Evolutionary conservation across 2,329 filamentous ascomycete genomes (phyloP).

Genomic region (Ceratocystis smalleyi): DNA sequence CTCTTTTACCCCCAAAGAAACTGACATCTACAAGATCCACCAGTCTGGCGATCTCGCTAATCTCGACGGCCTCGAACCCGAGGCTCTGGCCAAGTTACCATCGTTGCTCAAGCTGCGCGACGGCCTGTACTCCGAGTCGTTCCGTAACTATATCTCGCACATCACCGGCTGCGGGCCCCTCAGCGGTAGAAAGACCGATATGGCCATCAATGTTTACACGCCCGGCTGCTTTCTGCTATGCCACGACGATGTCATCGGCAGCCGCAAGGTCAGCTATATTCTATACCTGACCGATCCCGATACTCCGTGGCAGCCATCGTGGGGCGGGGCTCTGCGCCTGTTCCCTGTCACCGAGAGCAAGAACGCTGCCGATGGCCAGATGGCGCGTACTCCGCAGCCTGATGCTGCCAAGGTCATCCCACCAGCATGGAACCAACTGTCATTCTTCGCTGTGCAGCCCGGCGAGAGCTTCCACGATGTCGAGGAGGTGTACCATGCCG

Average conservation of each 20-base stretch:
- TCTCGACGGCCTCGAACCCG: constrained; percentile 80
- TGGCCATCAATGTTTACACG: constrained; percentile 98
- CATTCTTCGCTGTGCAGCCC: constrained; percentile 94
- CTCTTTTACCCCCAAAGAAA: constrained; percentile 94
- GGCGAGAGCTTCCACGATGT: constrained; percentile 99
- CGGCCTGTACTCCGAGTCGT: constrained; percentile 77
- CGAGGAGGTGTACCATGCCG: constrained; percentile 80
- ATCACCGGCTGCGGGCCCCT: constrained; percentile 77
- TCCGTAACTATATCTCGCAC: constrained; percentile 73
- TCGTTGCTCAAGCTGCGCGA: constrained; percentile 86
- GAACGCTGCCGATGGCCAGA: constrained; percentile 49
- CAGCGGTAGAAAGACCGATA: constrained; percentile 89
- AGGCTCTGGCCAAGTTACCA: constrained; percentile 69
- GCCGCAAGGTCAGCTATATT: constrained; percentile 87
- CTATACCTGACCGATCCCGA: constrained; percentile 91
- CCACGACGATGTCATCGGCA: constrained; percentile 98
- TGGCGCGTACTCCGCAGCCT: constrained; percentile 64
- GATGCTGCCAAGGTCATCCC: constrained; percentile 72
- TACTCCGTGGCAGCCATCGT: constrained; percentile 72
- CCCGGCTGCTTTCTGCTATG: constrained; percentile 90
- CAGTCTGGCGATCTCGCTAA: constrained; percentile 96
- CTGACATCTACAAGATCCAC: constrained; percentile 98
- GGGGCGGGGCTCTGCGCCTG: constrained; percentile 81
- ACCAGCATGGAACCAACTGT: constrained; percentile 91
- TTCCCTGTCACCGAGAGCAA: constrained; percentile 55